These are phyloP conservation scores for Colletotrichum sojae DNA, from an alignment of 2,329 filamentous ascomycete species.

Conservation along the genomic window DNA sequence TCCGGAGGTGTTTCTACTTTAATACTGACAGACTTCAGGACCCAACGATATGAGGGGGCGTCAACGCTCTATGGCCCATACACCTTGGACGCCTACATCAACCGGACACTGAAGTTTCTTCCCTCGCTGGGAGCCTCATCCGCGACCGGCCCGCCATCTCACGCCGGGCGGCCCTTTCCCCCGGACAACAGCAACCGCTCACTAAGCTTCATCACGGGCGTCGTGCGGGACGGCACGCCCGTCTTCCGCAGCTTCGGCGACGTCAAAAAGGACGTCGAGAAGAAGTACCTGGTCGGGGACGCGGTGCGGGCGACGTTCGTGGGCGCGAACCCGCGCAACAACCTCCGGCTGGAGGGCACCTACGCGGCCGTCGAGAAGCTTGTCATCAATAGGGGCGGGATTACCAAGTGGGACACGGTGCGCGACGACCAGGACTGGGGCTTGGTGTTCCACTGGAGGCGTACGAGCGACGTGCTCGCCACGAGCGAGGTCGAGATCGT, in stretches of 20 bases:
- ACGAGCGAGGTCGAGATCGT: conserved; percentile 81
- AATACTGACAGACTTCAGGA: conserved; percentile 46
- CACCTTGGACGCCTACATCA: conserved; percentile 89
- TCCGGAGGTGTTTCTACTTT: conserved; percentile 36
- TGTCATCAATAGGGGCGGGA: conserved; percentile 46
- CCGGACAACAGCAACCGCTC: conserved; percentile 84
- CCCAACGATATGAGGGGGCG: conserved; percentile 92
- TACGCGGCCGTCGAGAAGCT: conserved; percentile 82
- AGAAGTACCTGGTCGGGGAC: conserved; percentile 70
- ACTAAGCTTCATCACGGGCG: conserved; percentile 83
- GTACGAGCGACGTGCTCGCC: conserved; percentile 78
- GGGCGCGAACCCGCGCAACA: conserved; percentile 90
- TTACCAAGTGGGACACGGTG: conserved; percentile 72
- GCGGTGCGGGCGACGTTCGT: conserved; percentile 79
- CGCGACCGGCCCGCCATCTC: conserved; percentile 22
- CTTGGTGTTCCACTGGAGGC: conserved; percentile 83
- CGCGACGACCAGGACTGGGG: conserved; percentile 88
- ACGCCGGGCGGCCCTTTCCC: conserved; percentile 70
- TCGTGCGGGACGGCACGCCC: conserved; percentile 79
- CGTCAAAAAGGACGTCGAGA: conserved; percentile 66
- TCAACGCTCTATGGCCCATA: conserved; percentile 89
- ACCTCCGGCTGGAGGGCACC: conserved; percentile 82
- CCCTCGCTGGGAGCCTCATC: conserved; percentile 28
- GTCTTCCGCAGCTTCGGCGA: conserved; percentile 79
- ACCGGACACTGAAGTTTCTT: conserved; percentile 68